Evolutionary conservation across 2,329 filamentous ascomycete genomes (phyloP).

Genomic region (Colletotrichum coccodes): DNA sequence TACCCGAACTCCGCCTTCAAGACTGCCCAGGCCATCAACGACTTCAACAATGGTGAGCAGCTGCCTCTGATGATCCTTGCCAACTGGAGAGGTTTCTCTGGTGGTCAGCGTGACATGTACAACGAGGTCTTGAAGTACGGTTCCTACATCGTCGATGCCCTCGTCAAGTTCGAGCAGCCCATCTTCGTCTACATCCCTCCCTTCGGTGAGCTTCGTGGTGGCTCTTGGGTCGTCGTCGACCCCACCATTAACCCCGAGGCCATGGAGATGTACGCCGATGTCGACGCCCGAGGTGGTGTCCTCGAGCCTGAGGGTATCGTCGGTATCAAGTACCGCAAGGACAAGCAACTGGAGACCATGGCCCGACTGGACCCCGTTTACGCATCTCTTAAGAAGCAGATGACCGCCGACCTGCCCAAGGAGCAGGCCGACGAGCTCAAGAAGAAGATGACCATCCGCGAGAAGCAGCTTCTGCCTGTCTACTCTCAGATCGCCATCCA

Average conservation of each 20-base stretch:
- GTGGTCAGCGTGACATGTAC: conserved; percentile 99
- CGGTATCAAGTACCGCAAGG: conserved; percentile 97
- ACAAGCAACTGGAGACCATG: conserved; percentile 98
- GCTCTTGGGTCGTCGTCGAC: conserved; percentile 99
- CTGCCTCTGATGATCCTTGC: conserved; percentile 98
- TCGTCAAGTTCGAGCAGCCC: conserved; percentile 98
- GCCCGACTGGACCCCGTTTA: conserved; percentile 89
- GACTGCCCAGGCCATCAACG: conserved; percentile 97
- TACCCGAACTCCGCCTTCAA: conserved; percentile 99
- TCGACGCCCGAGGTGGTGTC: conserved; percentile 94
- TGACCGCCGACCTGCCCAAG: conserved; percentile 73
- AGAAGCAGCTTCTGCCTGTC: conserved; percentile 89
- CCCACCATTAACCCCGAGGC: conserved; percentile 95
- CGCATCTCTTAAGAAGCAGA: conserved; percentile 82
- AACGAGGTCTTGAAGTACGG: conserved; percentile 99
- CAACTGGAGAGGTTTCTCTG: conserved; percentile 99
- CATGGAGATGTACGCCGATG: conserved; percentile 99
- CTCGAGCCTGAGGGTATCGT: conserved; percentile 98
- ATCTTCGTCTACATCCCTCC: conserved; percentile 99
- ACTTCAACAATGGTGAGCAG: conserved; percentile 99
- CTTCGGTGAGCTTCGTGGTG: conserved; percentile 95
- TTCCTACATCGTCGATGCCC: conserved; percentile 97
- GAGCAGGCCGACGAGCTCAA: conserved; percentile 85
- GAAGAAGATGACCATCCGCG: conserved; percentile 83
- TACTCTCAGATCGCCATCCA: conserved; percentile 96